These are phyloP conservation scores for Phytophthora pini DNA, from an alignment of 352 stramenopile species.

Conservation along the genomic window DNA sequence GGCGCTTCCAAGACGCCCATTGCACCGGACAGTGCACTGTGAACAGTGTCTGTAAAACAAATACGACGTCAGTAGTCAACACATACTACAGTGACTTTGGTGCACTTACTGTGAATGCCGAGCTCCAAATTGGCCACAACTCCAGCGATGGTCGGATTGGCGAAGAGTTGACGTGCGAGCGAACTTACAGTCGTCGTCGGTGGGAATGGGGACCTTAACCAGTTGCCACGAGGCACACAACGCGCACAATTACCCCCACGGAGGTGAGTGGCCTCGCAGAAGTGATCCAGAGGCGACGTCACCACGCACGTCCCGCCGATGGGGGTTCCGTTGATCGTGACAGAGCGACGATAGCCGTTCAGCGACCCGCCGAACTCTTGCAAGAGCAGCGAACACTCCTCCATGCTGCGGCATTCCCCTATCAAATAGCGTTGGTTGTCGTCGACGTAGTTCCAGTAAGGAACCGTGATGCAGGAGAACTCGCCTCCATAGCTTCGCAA, in stretches of 20 bases:
- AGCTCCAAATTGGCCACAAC: slow-evolving; percentile 77
- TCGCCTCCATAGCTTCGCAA: slow-evolving; percentile 77
- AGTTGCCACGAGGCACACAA: slow-evolving; percentile 80
- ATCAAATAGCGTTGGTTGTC: slow-evolving; percentile 77
- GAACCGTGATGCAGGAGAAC: slow-evolving; percentile 87
- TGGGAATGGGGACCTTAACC: slow-evolving; percentile 59
- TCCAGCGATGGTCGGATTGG: slow-evolving; percentile 63
- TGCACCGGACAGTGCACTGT: slow-evolving; percentile 69
- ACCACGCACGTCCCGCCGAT: slow-evolving; percentile 66
- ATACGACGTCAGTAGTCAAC: slow-evolving; percentile 15
- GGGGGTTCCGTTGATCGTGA: slow-evolving; percentile 76
- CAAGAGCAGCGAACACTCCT: slow-evolving; percentile 77
- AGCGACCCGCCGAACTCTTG: slow-evolving; percentile 73
- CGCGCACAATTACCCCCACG: slow-evolving; percentile 43
- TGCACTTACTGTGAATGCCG: slow-evolving; percentile 75
- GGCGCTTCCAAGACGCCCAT: slow-evolving; percentile 82
- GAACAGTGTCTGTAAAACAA: slow-evolving; percentile 69
- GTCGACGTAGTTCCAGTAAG: slow-evolving; percentile 90
- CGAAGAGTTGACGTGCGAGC: slow-evolving; percentile 77
- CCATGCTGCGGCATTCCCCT: slow-evolving; percentile 69
- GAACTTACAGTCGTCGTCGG: slow-evolving; percentile 77
- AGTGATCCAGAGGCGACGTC: slow-evolving; percentile 62
- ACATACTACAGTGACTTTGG: neutral
- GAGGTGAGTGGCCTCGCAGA: slow-evolving; percentile 74
- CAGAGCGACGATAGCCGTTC: slow-evolving; percentile 32